Evolutionary conservation across 2,329 filamentous ascomycete genomes (phyloP), one percentile per base, ranked within the genome.

Genomic region (Coniella vitis): DNA sequence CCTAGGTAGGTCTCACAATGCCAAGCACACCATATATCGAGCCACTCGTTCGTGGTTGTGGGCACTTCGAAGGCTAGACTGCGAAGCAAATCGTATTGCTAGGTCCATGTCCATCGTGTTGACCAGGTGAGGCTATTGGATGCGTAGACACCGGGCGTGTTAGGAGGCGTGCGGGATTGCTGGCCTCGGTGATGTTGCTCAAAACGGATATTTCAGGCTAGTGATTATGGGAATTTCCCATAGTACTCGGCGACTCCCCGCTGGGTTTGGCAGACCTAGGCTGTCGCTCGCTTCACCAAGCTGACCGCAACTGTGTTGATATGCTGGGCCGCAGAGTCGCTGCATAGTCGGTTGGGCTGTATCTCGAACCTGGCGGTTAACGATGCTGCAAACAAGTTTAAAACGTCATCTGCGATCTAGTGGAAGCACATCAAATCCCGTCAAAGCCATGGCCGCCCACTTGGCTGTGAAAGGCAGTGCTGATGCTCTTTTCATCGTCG

Each of bases 391-490:
- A 47, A 21, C 31, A 38, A 51, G 37, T 45, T 25, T 19, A 48
- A 45, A 40, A 48, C 17, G 37, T 36, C 37, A 49, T 41, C 41
- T 47, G 48, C 48, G 29, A 38, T 42, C 17, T 22, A 34, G 21
- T 14, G 65, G 61, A 61, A 51, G 62, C 61, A 52, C 61, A 65
- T 53, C 64, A 64, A 58, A 53, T 53, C n/a, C 51, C 51, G 61
- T 77, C 74, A 56, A 75, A 77, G 52, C 74, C 73, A 14, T 63
- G 53, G 17, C 76, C 73, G 55, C 88, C 90, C 57, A 96, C 83
- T 68, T 97, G 93, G 71, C 90, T 96, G 54, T 91, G 90, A 70
- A 97, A 98, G 42, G 90, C 90, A 45, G 93, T 97, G 62, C 89
- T 95, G 61, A 97, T 82, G 68, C 91, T 97, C 69, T 93, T 89